Base-by-base conservation (phyloP, 352 stramenopile species). In the Pythium apleroticum region DNA sequence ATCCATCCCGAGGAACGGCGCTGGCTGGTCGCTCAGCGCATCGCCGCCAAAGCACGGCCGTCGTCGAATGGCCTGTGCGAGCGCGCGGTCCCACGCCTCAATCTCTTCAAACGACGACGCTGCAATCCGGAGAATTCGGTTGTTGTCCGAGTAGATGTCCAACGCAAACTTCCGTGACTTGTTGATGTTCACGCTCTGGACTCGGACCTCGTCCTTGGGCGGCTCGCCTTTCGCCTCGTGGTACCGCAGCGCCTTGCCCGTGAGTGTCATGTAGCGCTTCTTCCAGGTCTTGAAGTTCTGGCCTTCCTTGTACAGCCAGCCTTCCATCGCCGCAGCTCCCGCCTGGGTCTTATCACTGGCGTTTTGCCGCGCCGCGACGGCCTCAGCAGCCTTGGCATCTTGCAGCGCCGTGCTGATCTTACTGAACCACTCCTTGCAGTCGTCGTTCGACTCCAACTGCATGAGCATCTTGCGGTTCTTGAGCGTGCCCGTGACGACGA, bases 261-360 rank as follows among this genome's bases (percentile, higher is more conserved):
- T 71, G 8, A 95, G 69, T 52, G 79, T 89, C 75, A 95, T 91
- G 68, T 89, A 93, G 30, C 86, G 81, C 31, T 77, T 73, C 59
- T 95, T 95, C 86, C 86, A 95, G 20, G 78, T 92, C 81, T 95
- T 93, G 67, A 95, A 92, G 60, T 92, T 92, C 65, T 93, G 84
- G 10, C 86, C 86, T 69, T 95, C 84, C 50, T 95, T 95, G 25
- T 76, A 69, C 2, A 95, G 65, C 84, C 84, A 95, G 20, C 86
- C 86, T 61, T 89, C 69, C 79, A 90, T 90, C 7, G 65, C 63
- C 0, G 59, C 66, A 11, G 5, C 52, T 37, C 41, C 19, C 12
- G 54, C 37, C 8, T 54, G 62, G 48, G 37, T 62, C 14, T 28
- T 50, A 12, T 0, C 61, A 64, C 0, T 62, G 59, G 27, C 48